Base-by-base conservation (phyloP, 306 rosid species). In the Aeschynomene evenia region DNA sequence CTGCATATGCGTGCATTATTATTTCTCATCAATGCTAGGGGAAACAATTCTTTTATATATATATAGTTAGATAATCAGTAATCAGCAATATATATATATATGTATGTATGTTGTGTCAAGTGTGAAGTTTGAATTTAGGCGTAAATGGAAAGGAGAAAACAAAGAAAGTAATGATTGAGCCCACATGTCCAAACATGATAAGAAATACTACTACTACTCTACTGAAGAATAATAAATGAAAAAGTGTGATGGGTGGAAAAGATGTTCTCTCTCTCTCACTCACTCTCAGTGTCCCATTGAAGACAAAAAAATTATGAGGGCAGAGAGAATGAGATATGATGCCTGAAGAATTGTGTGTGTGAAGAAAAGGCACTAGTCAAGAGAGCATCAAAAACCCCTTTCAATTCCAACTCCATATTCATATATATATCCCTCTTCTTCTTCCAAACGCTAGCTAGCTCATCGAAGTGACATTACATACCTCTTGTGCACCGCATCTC, bases 261-360 rank as follows among this genome's bases (percentile, higher is more conserved):
- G 18, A 46, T 66, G 73, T 68, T 77, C 68, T 56, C 4, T 58
- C 66, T 10, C 18, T 70, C n/a, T n/a, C n/a, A n/a, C n/a, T n/a
- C n/a, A n/a, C n/a, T n/a, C n/a, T n/a, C n/a, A n/a, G n/a, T n/a
- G 87, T 73, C 81, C 20, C 80, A 72, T 70, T 71, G 46, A 55
- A 56, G 63, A 67, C 46, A 74, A 67, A 66, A 28, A n/a, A n/a
- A 53, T n/a, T n/a, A 68, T 51, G 78, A 77, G 76, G n/a, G 76
- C 65, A 83, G 69, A 72, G 18, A 74, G 39, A 62, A 50, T 62
- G 69, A 65, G 70, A 69, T 58, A 54, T 79, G 54, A 50, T 75
- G 68, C n/a, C 67, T 75, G 9, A 66, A 66, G 55, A 45, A n/a
- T n/a, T n/a, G n/a, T n/a, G n/a, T n/a, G n/a, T n/a, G n/a, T n/a